Conservation (phyloP, 306 rosid genomes). For the Dryas alaskensis region DNA sequence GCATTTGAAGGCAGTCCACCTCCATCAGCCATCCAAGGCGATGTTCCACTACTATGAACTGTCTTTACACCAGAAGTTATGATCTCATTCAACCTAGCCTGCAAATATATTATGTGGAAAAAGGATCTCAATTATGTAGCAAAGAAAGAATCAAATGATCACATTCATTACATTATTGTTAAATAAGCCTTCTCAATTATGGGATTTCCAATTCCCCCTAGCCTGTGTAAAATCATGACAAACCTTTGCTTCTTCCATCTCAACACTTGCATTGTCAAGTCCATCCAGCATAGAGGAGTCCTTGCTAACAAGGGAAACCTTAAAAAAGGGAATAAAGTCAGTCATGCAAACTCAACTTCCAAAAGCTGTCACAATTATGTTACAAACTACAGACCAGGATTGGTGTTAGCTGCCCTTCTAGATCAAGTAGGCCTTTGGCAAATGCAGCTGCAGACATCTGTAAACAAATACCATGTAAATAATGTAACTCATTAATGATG, state of each 20-base stretch:
- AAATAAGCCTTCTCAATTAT: not conserved
- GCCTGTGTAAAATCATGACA: not conserved
- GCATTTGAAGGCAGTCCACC: conserved; percentile 82
- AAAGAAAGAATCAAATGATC: not conserved
- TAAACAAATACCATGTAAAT: conserved; percentile 31
- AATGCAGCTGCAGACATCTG: conserved; percentile 99
- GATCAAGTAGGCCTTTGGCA: conserved; percentile 99
- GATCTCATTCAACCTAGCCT: conserved; percentile 82
- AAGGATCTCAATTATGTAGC: conserved; percentile 9
- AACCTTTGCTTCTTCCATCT: conserved; percentile 96
- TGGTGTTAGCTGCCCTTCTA: conserved; percentile 94
- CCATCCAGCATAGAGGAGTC: conserved; percentile 99
- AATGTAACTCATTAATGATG: conserved; percentile 26
- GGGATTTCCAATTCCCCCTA: not conserved
- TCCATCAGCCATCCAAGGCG: conserved; percentile 88
- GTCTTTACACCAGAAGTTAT: conserved; percentile 51
- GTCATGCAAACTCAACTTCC: conserved; percentile 29
- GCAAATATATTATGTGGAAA: conserved; percentile 27
- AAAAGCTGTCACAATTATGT: conserved; percentile 23
- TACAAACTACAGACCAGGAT: conserved; percentile 68
- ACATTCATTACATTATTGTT: not conserved
- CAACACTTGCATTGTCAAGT: conserved; percentile 91
- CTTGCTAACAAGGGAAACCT: conserved; percentile 99
- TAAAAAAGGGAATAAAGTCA: conserved; percentile 33
- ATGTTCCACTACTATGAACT: conserved; percentile 40